phyloP scores from a whole-genome alignment of 208 protist species.

The Acanthamoeba culbertsoni region DNA sequence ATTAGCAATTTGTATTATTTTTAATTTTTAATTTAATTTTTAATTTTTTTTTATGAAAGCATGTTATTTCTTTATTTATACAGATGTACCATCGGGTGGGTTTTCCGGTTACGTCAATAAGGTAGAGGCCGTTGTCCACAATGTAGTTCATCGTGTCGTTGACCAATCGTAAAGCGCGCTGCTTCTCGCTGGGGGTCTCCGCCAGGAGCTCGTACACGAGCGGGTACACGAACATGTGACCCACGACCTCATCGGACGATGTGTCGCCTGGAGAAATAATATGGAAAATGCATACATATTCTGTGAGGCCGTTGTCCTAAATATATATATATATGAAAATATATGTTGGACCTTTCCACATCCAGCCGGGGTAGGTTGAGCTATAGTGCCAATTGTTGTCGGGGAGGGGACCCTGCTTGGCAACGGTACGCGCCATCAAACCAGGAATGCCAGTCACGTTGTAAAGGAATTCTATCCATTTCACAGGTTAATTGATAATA shows the following conservation, averaged over 20 bases:
- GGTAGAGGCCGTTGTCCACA: slow-evolving; percentile 62
- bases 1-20: too few species aligned
- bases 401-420: neutral
- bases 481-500: neutral
- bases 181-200: slow-evolving; percentile 48
- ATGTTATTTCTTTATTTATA: too few species aligned
- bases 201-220: slow-evolving; percentile 64
- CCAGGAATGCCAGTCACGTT: slow-evolving; percentile 43
- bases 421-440: slow-evolving; percentile 52
- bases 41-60: neutral
- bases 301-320: too few species aligned
- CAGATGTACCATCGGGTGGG: slow-evolving; percentile 59
- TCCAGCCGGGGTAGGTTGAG: slow-evolving; percentile 51
- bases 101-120: slow-evolving; percentile 44
- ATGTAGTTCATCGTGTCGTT: slow-evolving; percentile 56
- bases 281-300: neutral
- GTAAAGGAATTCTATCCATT: slow-evolving; percentile 20
- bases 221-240: slow-evolving; percentile 65
- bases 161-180: neutral
- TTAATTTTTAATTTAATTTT: too few species aligned
- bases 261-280: slow-evolving; percentile 37
- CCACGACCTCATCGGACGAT: slow-evolving; percentile 58
- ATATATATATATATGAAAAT: too few species aligned
- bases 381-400: slow-evolving; percentile 26
- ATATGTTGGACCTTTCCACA: neutral